Conservation (phyloP, 208 protist genomes). For the Crithidia brevicula region DNA sequence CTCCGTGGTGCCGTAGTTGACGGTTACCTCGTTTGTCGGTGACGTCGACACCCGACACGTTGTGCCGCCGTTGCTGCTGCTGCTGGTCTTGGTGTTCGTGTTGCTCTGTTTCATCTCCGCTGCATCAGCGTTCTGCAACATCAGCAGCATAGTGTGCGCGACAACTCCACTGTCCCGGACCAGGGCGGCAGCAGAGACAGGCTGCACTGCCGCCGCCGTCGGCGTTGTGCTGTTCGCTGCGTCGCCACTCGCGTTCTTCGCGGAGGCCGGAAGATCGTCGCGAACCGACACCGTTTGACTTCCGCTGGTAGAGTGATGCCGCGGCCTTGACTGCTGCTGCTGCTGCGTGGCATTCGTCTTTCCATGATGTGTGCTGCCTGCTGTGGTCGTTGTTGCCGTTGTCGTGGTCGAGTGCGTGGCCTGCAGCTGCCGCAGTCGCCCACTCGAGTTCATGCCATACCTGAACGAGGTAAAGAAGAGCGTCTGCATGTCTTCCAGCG, state of each 20-base stretch:
- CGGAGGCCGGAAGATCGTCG: background rate
- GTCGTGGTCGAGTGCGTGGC: background rate
- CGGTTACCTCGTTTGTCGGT: slow-evolving; percentile 13
- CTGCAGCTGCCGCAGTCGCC: slow-evolving; percentile 4
- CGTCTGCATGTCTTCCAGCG: slow-evolving; percentile 20
- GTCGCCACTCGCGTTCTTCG: background rate
- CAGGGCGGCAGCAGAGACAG: slow-evolving; percentile 12
- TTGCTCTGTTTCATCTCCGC: background rate
- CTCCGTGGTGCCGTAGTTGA: slow-evolving; percentile 9
- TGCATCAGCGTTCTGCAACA: slow-evolving; percentile 2
- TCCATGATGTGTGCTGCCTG: no score
- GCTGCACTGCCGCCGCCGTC: background rate
- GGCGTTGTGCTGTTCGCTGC: no score
- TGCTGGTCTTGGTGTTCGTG: background rate
- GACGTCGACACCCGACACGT: background rate
- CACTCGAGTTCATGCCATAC: slow-evolving; percentile 17
- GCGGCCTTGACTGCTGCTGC: background rate
- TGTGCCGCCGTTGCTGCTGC: background rate
- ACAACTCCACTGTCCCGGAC: slow-evolving; percentile 25
- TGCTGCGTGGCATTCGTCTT: background rate
- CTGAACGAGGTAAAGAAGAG: slow-evolving; percentile 24
- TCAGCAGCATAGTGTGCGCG: slow-evolving; percentile 22
- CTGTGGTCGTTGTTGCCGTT: no score
- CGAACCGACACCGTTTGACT: no score
- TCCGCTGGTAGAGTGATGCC: no score